Percentiles rank a stretch among this genome's conserved stretches.
These are phyloP conservation scores for Gracilaria gracilis DNA, from an alignment of 23 red algal genomes.

Conservation along the genomic window DNA sequence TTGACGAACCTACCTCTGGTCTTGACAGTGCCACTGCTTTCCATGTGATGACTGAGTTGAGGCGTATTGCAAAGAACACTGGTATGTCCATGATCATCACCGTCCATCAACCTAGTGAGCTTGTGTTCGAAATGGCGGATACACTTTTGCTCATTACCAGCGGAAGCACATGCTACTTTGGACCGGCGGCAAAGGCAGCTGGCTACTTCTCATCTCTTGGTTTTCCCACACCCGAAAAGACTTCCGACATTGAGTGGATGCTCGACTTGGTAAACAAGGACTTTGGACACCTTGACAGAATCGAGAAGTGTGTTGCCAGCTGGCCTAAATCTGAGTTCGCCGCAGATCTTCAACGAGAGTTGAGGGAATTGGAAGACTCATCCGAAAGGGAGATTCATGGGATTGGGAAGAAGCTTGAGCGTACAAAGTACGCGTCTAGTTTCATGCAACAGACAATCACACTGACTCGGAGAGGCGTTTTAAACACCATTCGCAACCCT, in stretches of 20 bases:
- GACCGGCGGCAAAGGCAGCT: conserved; percentile 49
- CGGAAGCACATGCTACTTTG: conserved; percentile 89
- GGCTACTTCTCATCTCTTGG: conserved; percentile 76
- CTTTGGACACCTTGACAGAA: conserved; percentile 70
- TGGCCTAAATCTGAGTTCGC: conserved; percentile 59
- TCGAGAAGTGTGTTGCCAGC: conserved; percentile 31
- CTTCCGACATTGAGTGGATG: conserved; percentile 78
- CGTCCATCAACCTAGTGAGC: conserved; percentile 83
- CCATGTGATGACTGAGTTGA: conserved; percentile 72
- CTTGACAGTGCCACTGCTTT: conserved; percentile 86
- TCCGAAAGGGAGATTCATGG: neutral
- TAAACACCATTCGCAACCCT: conserved; percentile 86
- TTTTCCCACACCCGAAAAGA: conserved; percentile 38
- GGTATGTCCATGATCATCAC: conserved; percentile 81
- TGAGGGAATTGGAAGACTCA: conserved; percentile 33
- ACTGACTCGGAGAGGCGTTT: conserved; percentile 68
- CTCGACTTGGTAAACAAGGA: conserved; percentile 82
- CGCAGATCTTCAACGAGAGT: conserved; percentile 25
- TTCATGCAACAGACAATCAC: conserved; percentile 62
- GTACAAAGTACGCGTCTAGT: conserved; percentile 20
- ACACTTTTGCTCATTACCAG: conserved; percentile 75
- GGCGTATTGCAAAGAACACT: conserved; percentile 68
- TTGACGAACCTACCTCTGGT: conserved; percentile 91
- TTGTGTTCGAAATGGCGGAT: conserved; percentile 91
- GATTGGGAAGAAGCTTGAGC: conserved; percentile 20